Percentiles rank a stretch among this genome's conserved stretches.
phyloP scores from a whole-genome alignment of 177 flowering plant genomes.

The Vitis hybrid region DNA sequence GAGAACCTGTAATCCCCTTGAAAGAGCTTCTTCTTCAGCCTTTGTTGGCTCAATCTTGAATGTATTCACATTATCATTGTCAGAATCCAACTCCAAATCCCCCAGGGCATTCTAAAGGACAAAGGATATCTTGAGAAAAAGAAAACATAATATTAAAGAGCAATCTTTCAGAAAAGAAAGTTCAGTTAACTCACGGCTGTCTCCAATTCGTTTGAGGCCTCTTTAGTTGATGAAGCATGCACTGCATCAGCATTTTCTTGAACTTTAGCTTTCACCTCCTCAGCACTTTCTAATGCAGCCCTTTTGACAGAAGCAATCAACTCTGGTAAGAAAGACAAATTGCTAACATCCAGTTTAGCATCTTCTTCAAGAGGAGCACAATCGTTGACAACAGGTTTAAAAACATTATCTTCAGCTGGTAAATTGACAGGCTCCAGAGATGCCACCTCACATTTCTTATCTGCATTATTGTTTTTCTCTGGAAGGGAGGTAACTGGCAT shows the following conservation, averaged over 20 bases:
- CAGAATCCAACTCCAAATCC: slow-evolving; percentile 59
- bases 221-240: slow-evolving; percentile 24
- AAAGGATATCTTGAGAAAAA: slow-evolving; percentile 6
- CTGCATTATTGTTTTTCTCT: slow-evolving; percentile 13
- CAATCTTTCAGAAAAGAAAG: neutral
- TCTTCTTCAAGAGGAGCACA: slow-evolving; percentile 25
- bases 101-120: slow-evolving; percentile 45
- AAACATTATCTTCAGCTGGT: slow-evolving; percentile 21
- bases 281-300: slow-evolving; percentile 54
- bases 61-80: slow-evolving; percentile 39
- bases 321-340: slow-evolving; percentile 65
- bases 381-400: slow-evolving; percentile 24
- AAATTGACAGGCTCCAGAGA: slow-evolving; percentile 15
- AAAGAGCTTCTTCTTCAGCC: slow-evolving; percentile 95
- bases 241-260: slow-evolving; percentile 34
- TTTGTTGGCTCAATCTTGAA: slow-evolving; percentile 86
- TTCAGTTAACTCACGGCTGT: slow-evolving; percentile 26
- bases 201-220: slow-evolving; percentile 39
- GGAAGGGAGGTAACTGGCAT: slow-evolving; percentile 11
- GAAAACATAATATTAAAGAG: neutral
- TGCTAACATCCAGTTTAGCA: slow-evolving; percentile 25
- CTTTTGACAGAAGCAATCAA: slow-evolving; percentile 67
- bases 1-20: slow-evolving; percentile 86
- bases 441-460: slow-evolving; percentile 16
- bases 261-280: slow-evolving; percentile 54